Base-by-base conservation (phyloP, 2,329 filamentous ascomycete species). In the Teratosphaeria gauchensis region DNA sequence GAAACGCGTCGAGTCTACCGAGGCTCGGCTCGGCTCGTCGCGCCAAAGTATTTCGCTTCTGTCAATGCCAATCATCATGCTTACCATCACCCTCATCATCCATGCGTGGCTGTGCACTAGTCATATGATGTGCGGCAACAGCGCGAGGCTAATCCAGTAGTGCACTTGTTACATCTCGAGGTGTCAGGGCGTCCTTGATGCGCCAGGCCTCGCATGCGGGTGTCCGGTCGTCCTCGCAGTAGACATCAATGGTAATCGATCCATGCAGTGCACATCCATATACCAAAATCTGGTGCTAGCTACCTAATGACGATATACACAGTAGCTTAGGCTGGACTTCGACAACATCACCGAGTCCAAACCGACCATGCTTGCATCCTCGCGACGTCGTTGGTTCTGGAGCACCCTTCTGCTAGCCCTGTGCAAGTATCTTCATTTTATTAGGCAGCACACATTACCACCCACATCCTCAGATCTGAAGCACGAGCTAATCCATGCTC, bases 361-460 rank as follows among this genome's bases (percentile, higher is more conserved):
- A n/a, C 51, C 19, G 19, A 21, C 51, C 14, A 33, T 53, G 51
- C 51, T 32, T 19, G 12, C 16, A 16, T 19, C 11, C 38, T 16
- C 16, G n/a, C 38, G 38, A 46, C 42, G 42, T 48, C 42, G 5
- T 21, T 19, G 11, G 5, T 48, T 9, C 19, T 16, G 19, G 42
- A 16, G n/a, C 5, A 48, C 16, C 6, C 4, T 21, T 48, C 16
- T 48, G 42, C 42, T 19, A 48, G 42, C 19, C 42, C 16, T 48
- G 42, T 48, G 42, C 42, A 48, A 48, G n/a, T 24, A 48, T 21
- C 42, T 48, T 19, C 42, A 48, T 14, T 14, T 35, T 2, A 11
- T 48, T 62, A 62, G 54, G 59, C 61, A 63, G 56, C 59, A 64
- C 59, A 65, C 61, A 64, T 65, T 65, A 66, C 46, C 55, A 66